Conservation (phyloP, 768 basidiomycete genomes). For the Psilocybe tampanensis region DNA sequence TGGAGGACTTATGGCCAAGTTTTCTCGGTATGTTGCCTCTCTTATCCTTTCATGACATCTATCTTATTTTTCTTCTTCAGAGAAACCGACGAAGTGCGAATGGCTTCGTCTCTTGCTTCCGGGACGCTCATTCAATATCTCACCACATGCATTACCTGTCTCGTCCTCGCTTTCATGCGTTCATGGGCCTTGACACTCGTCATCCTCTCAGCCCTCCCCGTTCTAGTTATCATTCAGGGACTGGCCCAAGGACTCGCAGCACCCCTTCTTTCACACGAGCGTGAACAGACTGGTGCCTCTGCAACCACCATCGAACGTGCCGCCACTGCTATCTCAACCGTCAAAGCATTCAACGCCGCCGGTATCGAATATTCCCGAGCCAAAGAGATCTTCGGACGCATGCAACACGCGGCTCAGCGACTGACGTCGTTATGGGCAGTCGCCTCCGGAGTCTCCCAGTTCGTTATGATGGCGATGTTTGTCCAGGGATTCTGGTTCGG, state of each 20-base stretch:
- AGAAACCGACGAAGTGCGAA: slow-evolving; percentile 93
- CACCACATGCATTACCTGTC: slow-evolving; percentile 76
- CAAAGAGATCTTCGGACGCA: slow-evolving; percentile 44
- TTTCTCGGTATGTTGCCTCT: slow-evolving; percentile 62
- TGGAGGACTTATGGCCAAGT: slow-evolving; percentile 94
- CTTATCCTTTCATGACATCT: background rate
- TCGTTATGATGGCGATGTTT: slow-evolving; percentile 89
- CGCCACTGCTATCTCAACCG: slow-evolving; percentile 76
- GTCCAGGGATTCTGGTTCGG: slow-evolving; percentile 98
- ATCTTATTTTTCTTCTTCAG: slow-evolving; percentile 39
- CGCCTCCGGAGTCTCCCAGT: slow-evolving; percentile 71
- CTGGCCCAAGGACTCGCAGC: slow-evolving; percentile 70
- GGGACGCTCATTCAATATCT: slow-evolving; percentile 82
- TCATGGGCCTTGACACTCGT: slow-evolving; percentile 88
- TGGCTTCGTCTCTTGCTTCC: slow-evolving; percentile 78
- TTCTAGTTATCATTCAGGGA: slow-evolving; percentile 76
- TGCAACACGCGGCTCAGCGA: slow-evolving; percentile 49
- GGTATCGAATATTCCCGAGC: slow-evolving; percentile 44
- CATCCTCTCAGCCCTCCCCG: slow-evolving; percentile 87
- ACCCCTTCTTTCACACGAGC: slow-evolving; percentile 71
- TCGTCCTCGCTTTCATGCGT: slow-evolving; percentile 79
- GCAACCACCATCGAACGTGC: slow-evolving; percentile 83
- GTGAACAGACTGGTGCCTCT: slow-evolving; percentile 65
- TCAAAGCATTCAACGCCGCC: slow-evolving; percentile 91
- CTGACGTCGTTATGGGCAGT: slow-evolving; percentile 78